These are phyloP conservation scores for Mycosphaerelloides madeirae DNA, from an alignment of 2,329 filamentous ascomycete species.

Conservation along the genomic window DNA sequence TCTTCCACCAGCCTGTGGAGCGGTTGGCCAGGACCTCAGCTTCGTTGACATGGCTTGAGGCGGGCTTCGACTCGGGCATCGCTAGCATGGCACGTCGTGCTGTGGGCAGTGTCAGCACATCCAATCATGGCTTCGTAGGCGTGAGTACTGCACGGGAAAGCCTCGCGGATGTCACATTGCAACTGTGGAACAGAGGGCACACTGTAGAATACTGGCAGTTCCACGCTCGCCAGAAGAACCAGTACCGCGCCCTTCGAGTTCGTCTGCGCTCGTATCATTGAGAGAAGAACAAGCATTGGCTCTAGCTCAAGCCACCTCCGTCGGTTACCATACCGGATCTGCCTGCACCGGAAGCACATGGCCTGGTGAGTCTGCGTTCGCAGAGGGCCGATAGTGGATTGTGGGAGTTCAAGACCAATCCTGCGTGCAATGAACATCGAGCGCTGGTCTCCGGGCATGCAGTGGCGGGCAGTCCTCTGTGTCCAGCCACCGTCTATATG, in stretches of 20 bases:
- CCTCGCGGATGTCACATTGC: background rate
- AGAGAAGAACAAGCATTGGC: background rate
- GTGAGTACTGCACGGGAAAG: background rate
- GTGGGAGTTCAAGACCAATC: background rate
- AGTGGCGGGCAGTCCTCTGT: background rate
- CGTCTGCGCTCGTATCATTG: conserved; percentile 1
- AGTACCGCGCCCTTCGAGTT: background rate
- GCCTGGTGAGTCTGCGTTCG: background rate
- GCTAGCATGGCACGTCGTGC: conserved; percentile 4
- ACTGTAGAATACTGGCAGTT: background rate
- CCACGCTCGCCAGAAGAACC: too few species aligned
- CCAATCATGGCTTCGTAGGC: background rate
- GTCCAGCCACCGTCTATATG: background rate
- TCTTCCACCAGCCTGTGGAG: conserved; percentile 5
- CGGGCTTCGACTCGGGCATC: conserved; percentile 2
- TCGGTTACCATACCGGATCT: too few species aligned
- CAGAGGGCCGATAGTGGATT: background rate
- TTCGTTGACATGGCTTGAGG: conserved; percentile 4
- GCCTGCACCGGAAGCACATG: background rate
- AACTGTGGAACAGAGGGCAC: background rate
- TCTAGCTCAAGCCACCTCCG: background rate
- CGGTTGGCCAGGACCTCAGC: conserved; percentile 1
- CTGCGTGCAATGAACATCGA: background rate
- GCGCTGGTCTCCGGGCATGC: background rate
- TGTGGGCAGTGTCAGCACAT: background rate